Conservation (phyloP, 2,329 filamentous ascomycete species). For the Fusarium verticillioides region DNA sequence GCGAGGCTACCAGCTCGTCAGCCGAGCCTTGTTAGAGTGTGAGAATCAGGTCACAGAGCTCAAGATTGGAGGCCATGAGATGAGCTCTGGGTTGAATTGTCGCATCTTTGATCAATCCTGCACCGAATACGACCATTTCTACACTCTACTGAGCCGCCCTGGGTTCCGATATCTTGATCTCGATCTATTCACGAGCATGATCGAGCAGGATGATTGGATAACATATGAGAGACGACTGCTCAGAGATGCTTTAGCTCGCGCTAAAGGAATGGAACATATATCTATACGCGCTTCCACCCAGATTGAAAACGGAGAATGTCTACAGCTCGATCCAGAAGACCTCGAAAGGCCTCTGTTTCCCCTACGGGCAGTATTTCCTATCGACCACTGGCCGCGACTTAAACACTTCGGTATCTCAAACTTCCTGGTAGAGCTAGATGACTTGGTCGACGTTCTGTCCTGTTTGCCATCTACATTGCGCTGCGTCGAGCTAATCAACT, state of each 20-base stretch:
- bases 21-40: background rate
- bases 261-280: background rate
- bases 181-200: background rate
- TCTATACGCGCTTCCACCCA: background rate
- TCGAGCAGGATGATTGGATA: background rate
- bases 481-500: background rate
- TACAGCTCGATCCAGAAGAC: background rate
- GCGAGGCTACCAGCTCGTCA: background rate
- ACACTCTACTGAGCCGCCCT: background rate
- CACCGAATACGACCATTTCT: background rate
- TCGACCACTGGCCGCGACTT: background rate
- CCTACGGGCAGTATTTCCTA: background rate
- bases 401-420: background rate
- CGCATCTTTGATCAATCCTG: background rate
- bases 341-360: background rate
- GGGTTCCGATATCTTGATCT: background rate
- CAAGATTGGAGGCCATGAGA: background rate
- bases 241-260: background rate
- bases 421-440: background rate
- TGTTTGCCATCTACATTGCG: background rate
- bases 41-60: background rate
- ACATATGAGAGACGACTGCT: background rate
- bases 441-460: background rate
- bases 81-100: background rate
- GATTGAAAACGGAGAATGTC: accelerated